Conservation (phyloP, 208 protist genomes). For the Trypanosoma avium region DNA sequence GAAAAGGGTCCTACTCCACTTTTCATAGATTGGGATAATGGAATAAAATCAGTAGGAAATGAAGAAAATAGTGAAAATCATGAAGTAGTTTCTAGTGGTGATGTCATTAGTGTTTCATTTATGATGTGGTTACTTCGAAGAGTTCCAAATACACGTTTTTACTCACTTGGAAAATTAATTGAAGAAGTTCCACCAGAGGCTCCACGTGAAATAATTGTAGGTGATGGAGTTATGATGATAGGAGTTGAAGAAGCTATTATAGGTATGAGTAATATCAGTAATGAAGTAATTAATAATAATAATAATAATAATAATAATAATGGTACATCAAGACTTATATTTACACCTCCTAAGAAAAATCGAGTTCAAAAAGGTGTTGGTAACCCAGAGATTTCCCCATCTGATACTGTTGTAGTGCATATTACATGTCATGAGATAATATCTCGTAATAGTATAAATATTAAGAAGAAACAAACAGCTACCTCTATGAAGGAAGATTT, state of each 20-base stretch:
- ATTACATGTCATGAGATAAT: constrained; percentile 32
- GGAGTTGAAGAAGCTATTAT: constrained; percentile 46
- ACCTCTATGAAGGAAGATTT: background rate
- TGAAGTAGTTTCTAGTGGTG: constrained; percentile 17
- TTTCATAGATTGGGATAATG: constrained; percentile 25
- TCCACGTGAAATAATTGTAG: constrained; percentile 40
- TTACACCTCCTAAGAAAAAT: constrained; percentile 39
- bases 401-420: constrained; percentile 30
- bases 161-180: constrained; percentile 32
- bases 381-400: constrained; percentile 29
- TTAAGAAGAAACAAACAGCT: background rate
- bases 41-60: constrained; percentile 7
- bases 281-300: background rate
- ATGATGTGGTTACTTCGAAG: constrained; percentile 43
- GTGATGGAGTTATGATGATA: constrained; percentile 36
- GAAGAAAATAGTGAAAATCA: background rate
- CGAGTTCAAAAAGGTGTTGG: constrained; percentile 20
- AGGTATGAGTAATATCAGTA: constrained; percentile 33
- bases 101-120: constrained; percentile 21
- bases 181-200: constrained; percentile 40
- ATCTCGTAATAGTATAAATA: background rate
- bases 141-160: constrained; percentile 37
- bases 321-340: constrained; percentile 42
- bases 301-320: background rate
- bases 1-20: constrained; percentile 1